Conservation (phyloP, 148 eudicot genomes). For the Fallopia convolvulus region DNA sequence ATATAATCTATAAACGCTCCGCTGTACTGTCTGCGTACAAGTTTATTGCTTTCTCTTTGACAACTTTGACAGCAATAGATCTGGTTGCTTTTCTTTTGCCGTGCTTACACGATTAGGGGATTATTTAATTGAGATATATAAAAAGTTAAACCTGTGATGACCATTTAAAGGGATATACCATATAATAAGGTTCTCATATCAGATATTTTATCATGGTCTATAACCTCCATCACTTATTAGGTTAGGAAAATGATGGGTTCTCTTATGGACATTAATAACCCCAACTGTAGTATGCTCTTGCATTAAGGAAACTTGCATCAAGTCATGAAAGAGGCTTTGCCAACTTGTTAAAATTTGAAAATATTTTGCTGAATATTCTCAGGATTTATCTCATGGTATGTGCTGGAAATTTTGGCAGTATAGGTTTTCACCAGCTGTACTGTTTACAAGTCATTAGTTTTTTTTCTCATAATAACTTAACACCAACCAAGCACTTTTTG, state of each 20-base stretch:
- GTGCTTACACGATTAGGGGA: not conserved
- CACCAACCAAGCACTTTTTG: not conserved
- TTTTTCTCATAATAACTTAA: not conserved
- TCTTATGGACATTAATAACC: not conserved
- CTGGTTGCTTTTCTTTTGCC: not conserved
- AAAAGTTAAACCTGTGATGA: not conserved
- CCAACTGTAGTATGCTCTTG: not conserved
- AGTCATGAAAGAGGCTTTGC: not conserved
- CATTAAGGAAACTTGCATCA: not conserved
- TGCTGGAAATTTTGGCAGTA: not conserved
- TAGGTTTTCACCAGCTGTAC: not conserved
- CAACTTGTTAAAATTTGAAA: not conserved
- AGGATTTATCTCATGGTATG: not conserved
- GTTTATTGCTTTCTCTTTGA: not conserved
- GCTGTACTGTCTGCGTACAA: not conserved
- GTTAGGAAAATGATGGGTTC: not conserved
- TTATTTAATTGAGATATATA: not conserved
- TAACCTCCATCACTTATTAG: not conserved
- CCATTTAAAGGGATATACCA: not conserved
- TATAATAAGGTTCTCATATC: not conserved
- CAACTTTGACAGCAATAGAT: not conserved
- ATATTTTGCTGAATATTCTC: not conserved
- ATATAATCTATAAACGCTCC: not conserved
- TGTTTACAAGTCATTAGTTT: not conserved
- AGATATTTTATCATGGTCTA: not conserved